Evolutionary conservation across 306 rosid species (phyloP).

Genomic region (Sesbania bispinosa): DNA sequence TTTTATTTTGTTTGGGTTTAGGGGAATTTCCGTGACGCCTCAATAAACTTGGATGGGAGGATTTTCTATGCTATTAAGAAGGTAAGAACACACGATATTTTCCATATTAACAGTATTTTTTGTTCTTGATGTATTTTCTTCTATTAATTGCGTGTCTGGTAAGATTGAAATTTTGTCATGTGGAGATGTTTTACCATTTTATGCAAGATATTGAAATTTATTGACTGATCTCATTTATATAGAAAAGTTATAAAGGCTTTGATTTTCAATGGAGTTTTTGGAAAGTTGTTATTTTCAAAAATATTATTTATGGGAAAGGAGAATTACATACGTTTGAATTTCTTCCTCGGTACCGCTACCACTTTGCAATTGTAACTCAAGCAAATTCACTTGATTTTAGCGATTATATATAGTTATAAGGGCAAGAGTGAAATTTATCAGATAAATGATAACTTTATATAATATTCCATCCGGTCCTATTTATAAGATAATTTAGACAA

Average conservation of each 20-base stretch:
- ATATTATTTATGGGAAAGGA: background rate
- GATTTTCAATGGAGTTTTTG: background rate
- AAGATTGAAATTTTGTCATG: background rate
- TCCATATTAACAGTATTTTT: background rate
- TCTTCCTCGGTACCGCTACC: no score
- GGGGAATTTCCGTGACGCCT: background rate
- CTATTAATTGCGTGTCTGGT: background rate
- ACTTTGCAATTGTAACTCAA: no score
- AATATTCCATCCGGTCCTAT: no score
- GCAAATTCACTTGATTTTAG: no score
- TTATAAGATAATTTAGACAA: no score
- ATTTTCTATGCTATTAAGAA: background rate
- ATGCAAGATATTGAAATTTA: background rate
- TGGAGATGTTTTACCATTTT: constrained; percentile 4
- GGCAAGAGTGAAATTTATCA: no score
- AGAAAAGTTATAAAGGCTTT: background rate
- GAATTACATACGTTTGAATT: background rate
- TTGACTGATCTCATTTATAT: background rate
- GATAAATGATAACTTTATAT: no score
- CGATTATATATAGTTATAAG: no score
- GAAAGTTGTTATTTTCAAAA: background rate
- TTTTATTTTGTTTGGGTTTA: background rate
- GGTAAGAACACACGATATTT: background rate
- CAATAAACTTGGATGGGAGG: background rate
- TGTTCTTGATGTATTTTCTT: background rate